phyloP scores from a whole-genome alignment of 1,284 basidiomycete genomes.

The Retiboletus flavoniger region DNA sequence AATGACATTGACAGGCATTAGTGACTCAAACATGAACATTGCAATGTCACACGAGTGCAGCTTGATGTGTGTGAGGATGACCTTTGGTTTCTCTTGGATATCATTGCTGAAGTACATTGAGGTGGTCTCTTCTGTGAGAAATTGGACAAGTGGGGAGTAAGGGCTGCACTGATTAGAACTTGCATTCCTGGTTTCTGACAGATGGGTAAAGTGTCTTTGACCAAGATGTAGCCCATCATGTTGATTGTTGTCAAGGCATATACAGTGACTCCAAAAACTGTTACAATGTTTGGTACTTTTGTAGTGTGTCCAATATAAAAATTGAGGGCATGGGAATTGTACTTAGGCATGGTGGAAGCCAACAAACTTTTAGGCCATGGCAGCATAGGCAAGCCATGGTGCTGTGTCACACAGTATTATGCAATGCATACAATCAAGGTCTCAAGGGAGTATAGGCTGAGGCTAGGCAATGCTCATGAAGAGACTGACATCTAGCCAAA shows the following conservation, averaged over 20 bases:
- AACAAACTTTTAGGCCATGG: too few relatives aligned
- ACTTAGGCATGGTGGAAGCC: too few relatives aligned
- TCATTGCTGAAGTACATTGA: slow-evolving; percentile 29
- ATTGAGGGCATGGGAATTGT: too few relatives aligned
- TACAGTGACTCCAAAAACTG: too few relatives aligned
- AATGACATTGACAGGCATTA: slow-evolving; percentile 35
- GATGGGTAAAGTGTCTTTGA: slow-evolving; percentile 55
- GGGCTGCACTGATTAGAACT: slow-evolving; percentile 45
- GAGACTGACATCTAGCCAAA: too few relatives aligned
- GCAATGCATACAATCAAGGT: too few relatives aligned
- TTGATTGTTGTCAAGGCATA: slow-evolving; percentile 48
- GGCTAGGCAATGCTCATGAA: too few relatives aligned
- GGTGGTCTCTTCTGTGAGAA: slow-evolving; percentile 48
- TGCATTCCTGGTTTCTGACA: slow-evolving; percentile 41
- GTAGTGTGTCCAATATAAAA: too few relatives aligned
- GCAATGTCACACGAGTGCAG: slow-evolving; percentile 50
- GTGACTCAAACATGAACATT: slow-evolving; percentile 52
- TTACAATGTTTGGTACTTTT: too few relatives aligned
- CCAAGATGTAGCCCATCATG: slow-evolving; percentile 52
- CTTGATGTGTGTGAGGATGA: slow-evolving; percentile 37
- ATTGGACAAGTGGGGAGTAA: slow-evolving; percentile 58
- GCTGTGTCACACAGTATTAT: too few relatives aligned
- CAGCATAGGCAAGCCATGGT: too few relatives aligned
- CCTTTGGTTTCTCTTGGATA: slow-evolving; percentile 29
- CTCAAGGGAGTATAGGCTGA: too few relatives aligned